A percentile compares a stretch with the other conserved stretches of the same genome.
These are phyloP conservation scores for Pseudocercospora pini-densiflorae DNA, from an alignment of 2,329 filamentous ascomycete genomes.

Conservation along the genomic window DNA sequence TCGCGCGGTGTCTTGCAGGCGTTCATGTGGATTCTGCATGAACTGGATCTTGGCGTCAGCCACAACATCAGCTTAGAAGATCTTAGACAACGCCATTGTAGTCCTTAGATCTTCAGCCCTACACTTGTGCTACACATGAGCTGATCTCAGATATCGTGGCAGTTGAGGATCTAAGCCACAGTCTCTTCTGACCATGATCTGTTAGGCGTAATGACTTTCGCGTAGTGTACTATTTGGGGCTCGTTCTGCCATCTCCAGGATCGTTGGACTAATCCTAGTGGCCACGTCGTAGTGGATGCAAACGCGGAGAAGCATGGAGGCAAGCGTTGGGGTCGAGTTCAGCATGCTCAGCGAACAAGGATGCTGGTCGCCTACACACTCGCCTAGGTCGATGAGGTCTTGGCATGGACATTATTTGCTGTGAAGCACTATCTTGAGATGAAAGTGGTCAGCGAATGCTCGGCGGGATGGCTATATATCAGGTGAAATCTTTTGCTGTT, in stretches of 20 bases:
- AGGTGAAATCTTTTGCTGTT: no score
- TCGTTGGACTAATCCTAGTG: not conserved
- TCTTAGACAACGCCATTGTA: not conserved
- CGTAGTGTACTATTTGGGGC: not conserved
- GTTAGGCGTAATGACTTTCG: no score
- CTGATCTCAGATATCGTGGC: not conserved
- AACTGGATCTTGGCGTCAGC: not conserved
- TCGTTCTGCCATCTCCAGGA: not conserved
- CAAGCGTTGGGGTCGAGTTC: not conserved
- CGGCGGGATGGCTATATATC: not conserved
- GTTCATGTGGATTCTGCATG: constrained; percentile 1
- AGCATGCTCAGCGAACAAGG: not conserved
- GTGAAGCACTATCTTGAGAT: not conserved
- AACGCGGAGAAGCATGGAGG: not conserved
- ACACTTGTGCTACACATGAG: not conserved
- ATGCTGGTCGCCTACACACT: not conserved
- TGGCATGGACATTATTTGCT: not conserved
- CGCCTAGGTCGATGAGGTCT: not conserved
- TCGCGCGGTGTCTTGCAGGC: not conserved
- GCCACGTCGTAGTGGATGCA: not conserved
- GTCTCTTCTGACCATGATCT: no score
- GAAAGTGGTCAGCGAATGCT: not conserved
- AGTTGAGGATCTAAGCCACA: no score
- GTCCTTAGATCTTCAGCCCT: not conserved
- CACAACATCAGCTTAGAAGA: not conserved